Evolutionary conservation across 176 grass and related monocot species (phyloP).

Genomic region (Tillandsia fasciculata): DNA sequence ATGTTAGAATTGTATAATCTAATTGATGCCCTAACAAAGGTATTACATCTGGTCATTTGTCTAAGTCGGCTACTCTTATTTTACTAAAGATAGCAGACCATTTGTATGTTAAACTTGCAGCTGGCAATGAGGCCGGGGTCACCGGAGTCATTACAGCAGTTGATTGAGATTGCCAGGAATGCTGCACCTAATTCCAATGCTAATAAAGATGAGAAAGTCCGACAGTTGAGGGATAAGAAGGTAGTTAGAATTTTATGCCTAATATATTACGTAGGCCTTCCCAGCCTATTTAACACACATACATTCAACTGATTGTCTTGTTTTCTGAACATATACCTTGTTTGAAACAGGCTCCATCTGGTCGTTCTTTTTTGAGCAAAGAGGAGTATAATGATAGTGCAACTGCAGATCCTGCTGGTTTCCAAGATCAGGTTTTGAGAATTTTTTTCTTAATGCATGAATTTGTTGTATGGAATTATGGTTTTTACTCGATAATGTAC

Average conservation of each 20-base stretch:
- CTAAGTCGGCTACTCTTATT: not conserved
- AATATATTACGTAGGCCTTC: not conserved
- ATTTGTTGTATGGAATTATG: not conserved
- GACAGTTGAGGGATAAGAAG: constrained; percentile 59
- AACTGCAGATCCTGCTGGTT: constrained; percentile 52
- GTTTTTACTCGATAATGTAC: not conserved
- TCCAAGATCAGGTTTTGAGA: constrained; percentile 70
- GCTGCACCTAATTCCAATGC: constrained; percentile 26
- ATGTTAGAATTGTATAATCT: constrained; percentile 68
- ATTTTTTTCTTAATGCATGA: not conserved
- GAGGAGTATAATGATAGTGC: constrained; percentile 48
- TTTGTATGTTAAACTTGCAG: constrained; percentile 29
- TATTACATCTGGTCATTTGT: constrained; percentile 16
- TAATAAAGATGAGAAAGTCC: constrained; percentile 70
- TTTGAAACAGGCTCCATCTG: constrained; percentile 44
- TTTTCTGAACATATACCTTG: not conserved
- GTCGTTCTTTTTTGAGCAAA: constrained; percentile 38
- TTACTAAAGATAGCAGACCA: not conserved
- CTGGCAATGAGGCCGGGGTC: constrained; percentile 75
- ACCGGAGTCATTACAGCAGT: constrained; percentile 74
- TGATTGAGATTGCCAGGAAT: constrained; percentile 68
- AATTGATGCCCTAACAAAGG: constrained; percentile 75
- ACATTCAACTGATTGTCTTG: not conserved
- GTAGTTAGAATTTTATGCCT: constrained; percentile 19
- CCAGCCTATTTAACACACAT: not conserved